A percentile compares a stretch with the other conserved stretches of the same genome.
Conservation (phyloP, 2,329 filamentous ascomycete species). For the Macrophomina tecta region DNA sequence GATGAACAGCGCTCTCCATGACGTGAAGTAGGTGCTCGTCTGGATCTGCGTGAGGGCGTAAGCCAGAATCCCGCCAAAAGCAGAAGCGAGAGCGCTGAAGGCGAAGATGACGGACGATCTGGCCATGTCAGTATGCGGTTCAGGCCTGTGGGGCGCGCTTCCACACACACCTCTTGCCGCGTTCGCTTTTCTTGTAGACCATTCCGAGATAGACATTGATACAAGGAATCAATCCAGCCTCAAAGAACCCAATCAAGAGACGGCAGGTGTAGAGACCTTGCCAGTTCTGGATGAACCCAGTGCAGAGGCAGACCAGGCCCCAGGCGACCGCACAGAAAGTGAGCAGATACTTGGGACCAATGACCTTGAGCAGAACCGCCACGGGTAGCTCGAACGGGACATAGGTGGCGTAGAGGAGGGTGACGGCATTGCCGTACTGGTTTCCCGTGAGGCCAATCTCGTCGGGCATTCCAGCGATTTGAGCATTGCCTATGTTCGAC, state of each 20-base stretch:
- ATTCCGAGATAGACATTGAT: slow-evolving; percentile 28
- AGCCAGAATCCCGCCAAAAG: slow-evolving; percentile 66
- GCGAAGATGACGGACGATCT: slow-evolving; percentile 50
- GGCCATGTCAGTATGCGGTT: slow-evolving; percentile 44
- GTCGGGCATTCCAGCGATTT: slow-evolving; percentile 36
- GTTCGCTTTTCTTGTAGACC: slow-evolving; percentile 27
- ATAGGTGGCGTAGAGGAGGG: slow-evolving; percentile 66
- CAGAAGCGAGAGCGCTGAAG: slow-evolving; percentile 64
- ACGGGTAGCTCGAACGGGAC: slow-evolving; percentile 59
- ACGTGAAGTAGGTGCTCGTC: slow-evolving; percentile 50
- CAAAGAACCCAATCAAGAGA: slow-evolving; percentile 51
- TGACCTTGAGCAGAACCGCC: slow-evolving; percentile 66
- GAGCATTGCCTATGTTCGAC: slow-evolving; percentile 50
- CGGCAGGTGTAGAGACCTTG: slow-evolving; percentile 52
- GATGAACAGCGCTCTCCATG: slow-evolving; percentile 45
- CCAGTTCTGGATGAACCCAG: slow-evolving; percentile 55
- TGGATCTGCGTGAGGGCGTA: slow-evolving; percentile 68
- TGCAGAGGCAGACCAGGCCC: slow-evolving; percentile 58
- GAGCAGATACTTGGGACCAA: slow-evolving; percentile 54
- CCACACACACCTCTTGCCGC: slow-evolving; percentile 57
- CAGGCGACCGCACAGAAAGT: slow-evolving; percentile 57
- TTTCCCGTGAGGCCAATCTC: slow-evolving; percentile 18
- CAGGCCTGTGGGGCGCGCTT: slow-evolving; percentile 63
- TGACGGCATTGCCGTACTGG: slow-evolving; percentile 48
- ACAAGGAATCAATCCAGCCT: slow-evolving; percentile 36